Percentiles rank a stretch among this genome's conserved stretches.
Conservation (phyloP, 345 rosid genomes). For the Hirschfeldia incana region DNA sequence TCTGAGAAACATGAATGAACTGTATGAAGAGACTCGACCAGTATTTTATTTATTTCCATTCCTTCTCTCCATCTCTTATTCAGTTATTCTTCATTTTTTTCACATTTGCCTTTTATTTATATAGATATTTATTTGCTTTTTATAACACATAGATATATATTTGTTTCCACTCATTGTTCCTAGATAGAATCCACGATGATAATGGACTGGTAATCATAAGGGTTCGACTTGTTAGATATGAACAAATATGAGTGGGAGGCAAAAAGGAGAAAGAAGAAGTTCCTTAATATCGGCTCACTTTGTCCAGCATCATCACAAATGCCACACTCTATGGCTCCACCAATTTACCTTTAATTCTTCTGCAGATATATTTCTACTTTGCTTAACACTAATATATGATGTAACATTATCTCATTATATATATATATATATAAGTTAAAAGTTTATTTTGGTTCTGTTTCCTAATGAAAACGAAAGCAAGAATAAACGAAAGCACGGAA, state of each 20-base stretch:
- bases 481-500: no score
- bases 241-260: constrained; percentile 34
- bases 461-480: constrained; percentile 1
- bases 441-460: not conserved
- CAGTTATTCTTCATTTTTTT: not conserved
- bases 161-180: constrained; percentile 21
- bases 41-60: not conserved
- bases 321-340: constrained; percentile 36
- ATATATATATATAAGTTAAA: not conserved
- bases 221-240: constrained; percentile 32
- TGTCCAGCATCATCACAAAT: constrained; percentile 34
- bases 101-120: not conserved
- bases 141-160: not conserved
- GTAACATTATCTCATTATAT: not conserved
- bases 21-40: constrained; percentile 1
- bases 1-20: not conserved
- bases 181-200: constrained; percentile 25
- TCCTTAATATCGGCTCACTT: constrained; percentile 41
- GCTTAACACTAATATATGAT: not conserved
- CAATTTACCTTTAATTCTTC: constrained; percentile 10
- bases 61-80: not conserved
- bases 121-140: no score
- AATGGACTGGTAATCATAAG: constrained; percentile 28
- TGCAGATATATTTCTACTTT: constrained; percentile 11
- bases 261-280: constrained; percentile 33